Evolutionary conservation across 371 early-diverging fungal species (phyloP).

Genomic region (Mycotypha africana): DNA sequence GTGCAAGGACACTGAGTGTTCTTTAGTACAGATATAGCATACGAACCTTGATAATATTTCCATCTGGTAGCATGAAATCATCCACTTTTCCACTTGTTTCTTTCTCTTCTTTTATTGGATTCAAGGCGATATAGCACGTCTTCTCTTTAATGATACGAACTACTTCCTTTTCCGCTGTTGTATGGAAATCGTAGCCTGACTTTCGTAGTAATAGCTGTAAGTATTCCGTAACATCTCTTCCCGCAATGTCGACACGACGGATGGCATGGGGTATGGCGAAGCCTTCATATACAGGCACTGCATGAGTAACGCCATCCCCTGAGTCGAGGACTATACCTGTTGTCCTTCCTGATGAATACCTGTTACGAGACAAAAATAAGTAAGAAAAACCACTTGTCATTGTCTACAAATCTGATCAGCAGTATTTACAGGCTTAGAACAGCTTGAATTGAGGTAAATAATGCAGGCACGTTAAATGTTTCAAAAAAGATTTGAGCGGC

Average conservation of each 20-base stretch:
- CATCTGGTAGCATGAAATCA: conserved; percentile 89
- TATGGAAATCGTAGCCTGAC: conserved; percentile 81
- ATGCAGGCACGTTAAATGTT: conserved; percentile 94
- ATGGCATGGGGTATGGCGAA: conserved; percentile 93
- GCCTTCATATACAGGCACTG: conserved; percentile 96
- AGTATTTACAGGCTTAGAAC: conserved; percentile 80
- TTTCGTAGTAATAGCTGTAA: conserved; percentile 84
- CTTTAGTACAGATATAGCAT: no score
- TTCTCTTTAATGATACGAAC: conserved; percentile 95
- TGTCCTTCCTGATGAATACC: conserved; percentile 92
- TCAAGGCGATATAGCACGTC: conserved; percentile 87
- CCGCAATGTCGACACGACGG: conserved; percentile 88
- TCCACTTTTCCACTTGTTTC: conserved; percentile 67
- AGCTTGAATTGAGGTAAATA: conserved; percentile 93
- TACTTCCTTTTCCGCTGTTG: conserved; percentile 91
- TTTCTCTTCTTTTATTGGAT: conserved; percentile 87
- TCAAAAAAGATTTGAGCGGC: conserved; percentile 96
- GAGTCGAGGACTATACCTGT: conserved; percentile 88
- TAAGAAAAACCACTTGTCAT: no score
- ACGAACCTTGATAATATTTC: conserved; percentile 82
- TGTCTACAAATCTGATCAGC: no score
- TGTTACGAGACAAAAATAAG: no score
- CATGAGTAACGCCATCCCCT: conserved; percentile 94
- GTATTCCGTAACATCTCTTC: conserved; percentile 89
- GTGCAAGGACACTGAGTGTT: no score